phyloP scores from a whole-genome alignment of 352 stramenopile genomes.

The Globisporangium megalacanthum region DNA sequence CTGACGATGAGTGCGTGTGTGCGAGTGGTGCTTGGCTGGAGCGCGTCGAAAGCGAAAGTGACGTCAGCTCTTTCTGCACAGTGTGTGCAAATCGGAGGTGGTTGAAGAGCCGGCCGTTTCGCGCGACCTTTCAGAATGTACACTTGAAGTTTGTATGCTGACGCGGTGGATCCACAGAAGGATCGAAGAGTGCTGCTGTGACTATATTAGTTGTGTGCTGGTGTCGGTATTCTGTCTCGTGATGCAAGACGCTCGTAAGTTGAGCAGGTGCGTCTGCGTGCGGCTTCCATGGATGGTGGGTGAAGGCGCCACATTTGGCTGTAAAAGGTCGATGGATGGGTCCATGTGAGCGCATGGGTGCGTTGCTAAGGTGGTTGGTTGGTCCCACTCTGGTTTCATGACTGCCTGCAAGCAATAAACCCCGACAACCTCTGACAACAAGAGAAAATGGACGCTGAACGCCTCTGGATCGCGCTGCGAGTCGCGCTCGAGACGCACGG shows the following conservation, averaged over 20 bases:
- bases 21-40: too few species aligned
- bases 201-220: too few species aligned
- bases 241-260: too few species aligned
- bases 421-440: background rate
- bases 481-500: constrained; percentile 40
- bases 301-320: too few species aligned
- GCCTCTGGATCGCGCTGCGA: constrained; percentile 22
- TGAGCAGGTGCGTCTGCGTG: too few species aligned
- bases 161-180: background rate
- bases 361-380: background rate
- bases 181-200: too few species aligned
- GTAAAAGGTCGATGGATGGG: too few species aligned
- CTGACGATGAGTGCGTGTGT: too few species aligned
- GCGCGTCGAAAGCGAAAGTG: too few species aligned
- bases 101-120: constrained; percentile 4
- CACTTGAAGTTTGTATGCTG: background rate
- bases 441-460: constrained; percentile 4
- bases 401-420: background rate
- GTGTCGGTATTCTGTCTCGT: too few species aligned
- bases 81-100: background rate
- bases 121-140: background rate
- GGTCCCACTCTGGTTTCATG: background rate
- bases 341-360: too few species aligned
- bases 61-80: background rate
- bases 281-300: too few species aligned